phyloP scores from a whole-genome alignment of 345 rosid species.

The Erysimum cheiranthoides region DNA sequence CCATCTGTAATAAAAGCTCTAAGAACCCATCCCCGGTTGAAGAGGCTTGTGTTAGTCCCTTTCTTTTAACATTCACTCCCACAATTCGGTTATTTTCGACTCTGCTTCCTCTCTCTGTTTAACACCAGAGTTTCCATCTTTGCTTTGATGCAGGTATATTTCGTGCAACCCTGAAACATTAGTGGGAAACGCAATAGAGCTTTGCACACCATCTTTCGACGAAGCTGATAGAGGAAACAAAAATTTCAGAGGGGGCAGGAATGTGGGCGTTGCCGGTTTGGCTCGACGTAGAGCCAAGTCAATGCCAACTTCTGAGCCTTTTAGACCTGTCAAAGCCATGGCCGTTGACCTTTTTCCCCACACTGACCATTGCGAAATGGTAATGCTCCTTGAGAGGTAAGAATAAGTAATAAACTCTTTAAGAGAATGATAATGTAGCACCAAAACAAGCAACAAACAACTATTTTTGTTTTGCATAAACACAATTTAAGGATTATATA shows the following conservation, averaged over 20 bases:
- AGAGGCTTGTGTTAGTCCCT: conserved; percentile 82
- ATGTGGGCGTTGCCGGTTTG: conserved; percentile 76
- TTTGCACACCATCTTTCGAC: conserved; percentile 81
- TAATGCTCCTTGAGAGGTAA: conserved; percentile 89
- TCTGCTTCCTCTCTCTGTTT: background rate
- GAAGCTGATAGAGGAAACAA: conserved; percentile 70
- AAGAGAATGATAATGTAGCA: conserved; percentile 31
- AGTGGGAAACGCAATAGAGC: conserved; percentile 90
- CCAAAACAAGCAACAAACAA: conserved; percentile 18
- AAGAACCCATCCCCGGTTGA: conserved; percentile 72
- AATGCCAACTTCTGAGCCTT: conserved; percentile 91
- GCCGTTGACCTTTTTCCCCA: conserved; percentile 98
- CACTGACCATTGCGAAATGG: conserved; percentile 94
- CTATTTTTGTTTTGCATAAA: conserved; percentile 22
- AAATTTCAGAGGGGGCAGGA: conserved; percentile 68
- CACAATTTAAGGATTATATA: conserved; percentile 35
- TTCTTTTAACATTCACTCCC: background rate
- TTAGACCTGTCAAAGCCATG: conserved; percentile 91
- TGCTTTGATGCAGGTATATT: conserved; percentile 62
- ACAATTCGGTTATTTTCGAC: background rate
- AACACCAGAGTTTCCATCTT: background rate
- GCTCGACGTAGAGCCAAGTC: conserved; percentile 88
- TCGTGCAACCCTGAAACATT: conserved; percentile 97
- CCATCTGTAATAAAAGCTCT: conserved; percentile 83
- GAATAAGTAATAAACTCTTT: conserved; percentile 1